These are phyloP conservation scores for Coemansia guatemalensis DNA, from an alignment of 192 early-diverging fungal genomes.

Conservation along the genomic window DNA sequence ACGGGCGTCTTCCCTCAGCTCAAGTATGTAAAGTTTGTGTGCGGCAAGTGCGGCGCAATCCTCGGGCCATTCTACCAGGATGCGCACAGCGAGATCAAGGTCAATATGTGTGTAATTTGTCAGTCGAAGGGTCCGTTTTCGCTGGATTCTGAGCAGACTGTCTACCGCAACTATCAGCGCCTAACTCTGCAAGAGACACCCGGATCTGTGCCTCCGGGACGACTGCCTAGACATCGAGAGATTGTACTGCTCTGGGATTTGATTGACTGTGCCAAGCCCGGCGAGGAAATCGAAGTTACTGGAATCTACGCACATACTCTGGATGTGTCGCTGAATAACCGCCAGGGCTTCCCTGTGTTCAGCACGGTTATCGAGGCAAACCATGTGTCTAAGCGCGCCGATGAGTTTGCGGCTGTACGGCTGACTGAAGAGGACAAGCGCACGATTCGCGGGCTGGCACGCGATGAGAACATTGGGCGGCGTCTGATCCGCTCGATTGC, in stretches of 20 bases:
- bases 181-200: constrained; percentile 95
- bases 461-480: constrained; percentile 76
- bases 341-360: constrained; percentile 97
- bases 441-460: constrained; percentile 68
- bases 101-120: constrained; percentile 84
- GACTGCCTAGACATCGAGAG: constrained; percentile 90
- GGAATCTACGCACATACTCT: constrained; percentile 96
- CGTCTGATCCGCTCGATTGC: constrained; percentile 93
- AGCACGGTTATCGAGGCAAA: constrained; percentile 97
- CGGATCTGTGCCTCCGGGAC: constrained; percentile 92
- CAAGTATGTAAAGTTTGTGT: constrained; percentile 95
- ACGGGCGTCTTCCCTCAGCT: constrained; percentile 97
- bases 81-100: constrained; percentile 77
- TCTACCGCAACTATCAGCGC: constrained; percentile 97
- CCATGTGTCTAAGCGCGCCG: constrained; percentile 85
- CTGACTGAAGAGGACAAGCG: constrained; percentile 91
- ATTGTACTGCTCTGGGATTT: constrained; percentile 94
- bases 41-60: constrained; percentile 86
- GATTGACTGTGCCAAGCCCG: constrained; percentile 93
- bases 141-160: constrained; percentile 91
- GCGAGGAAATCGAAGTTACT: constrained; percentile 94
- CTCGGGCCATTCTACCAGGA: constrained; percentile 96
- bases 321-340: constrained; percentile 81
- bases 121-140: constrained; percentile 89
- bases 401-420: constrained; percentile 81